A percentile compares a stretch with the other conserved stretches of the same genome.
These are phyloP conservation scores for Neurospora sp. DNA, from an alignment of 495 filamentous ascomycete genomes.

Conservation along the genomic window DNA sequence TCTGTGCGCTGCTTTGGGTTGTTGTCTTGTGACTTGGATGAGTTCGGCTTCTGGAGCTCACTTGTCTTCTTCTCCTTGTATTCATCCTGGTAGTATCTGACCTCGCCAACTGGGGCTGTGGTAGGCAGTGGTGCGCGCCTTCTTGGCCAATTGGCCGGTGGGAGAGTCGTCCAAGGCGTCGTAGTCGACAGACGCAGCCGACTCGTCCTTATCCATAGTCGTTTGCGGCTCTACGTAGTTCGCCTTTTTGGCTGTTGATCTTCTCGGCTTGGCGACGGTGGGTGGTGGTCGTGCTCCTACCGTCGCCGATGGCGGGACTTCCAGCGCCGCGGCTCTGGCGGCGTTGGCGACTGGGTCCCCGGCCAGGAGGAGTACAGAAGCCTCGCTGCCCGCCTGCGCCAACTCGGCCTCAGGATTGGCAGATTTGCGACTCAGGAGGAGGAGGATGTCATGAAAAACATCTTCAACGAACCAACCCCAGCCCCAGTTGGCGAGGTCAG, in stretches of 20 bases:
- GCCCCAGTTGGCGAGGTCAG: background rate
- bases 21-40: background rate
- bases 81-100: background rate
- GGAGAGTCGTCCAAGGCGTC: constrained; percentile 15
- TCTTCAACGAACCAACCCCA: background rate
- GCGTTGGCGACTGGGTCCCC: background rate
- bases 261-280: background rate
- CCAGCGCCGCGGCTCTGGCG: background rate
- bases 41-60: background rate
- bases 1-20: too few species aligned
- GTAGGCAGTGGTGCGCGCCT: background rate
- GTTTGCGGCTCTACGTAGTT: constrained; percentile 3
- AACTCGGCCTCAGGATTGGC: background rate
- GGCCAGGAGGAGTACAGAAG: background rate
- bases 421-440: background rate
- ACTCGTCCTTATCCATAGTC: background rate
- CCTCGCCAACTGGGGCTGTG: background rate
- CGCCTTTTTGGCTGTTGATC: constrained; percentile 12
- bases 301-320: too few species aligned
- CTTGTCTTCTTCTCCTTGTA: background rate
- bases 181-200: constrained; percentile 2
- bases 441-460: background rate
- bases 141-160: constrained; percentile 11
- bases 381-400: background rate
- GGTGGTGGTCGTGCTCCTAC: too few species aligned